These are phyloP conservation scores for Solanum corneliomulleri DNA, from an alignment of 257 asterid species.

Conservation along the genomic window DNA sequence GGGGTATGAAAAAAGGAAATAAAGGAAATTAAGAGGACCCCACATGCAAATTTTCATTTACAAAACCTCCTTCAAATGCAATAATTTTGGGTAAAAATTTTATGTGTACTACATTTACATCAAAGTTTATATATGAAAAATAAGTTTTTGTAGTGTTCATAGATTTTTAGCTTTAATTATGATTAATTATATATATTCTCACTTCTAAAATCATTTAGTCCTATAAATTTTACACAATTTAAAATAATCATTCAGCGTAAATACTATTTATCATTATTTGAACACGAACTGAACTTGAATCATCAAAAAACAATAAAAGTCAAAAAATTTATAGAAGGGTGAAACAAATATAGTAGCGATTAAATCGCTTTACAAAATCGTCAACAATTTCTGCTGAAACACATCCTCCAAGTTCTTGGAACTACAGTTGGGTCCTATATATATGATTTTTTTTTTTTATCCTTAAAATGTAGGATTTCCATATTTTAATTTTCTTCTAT, in stretches of 20 bases:
- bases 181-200: background rate
- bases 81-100: background rate
- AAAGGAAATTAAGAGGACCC: slow-evolving; percentile 27
- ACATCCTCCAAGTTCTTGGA: background rate
- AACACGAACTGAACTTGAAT: too few species aligned
- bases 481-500: background rate
- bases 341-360: background rate
- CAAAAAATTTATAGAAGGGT: too few species aligned
- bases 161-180: background rate
- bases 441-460: background rate
- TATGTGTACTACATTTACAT: background rate
- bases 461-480: slow-evolving; percentile 22
- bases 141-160: background rate
- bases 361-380: background rate
- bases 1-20: background rate
- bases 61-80: background rate
- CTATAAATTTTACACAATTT: background rate
- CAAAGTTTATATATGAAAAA: too few species aligned
- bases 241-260: too few species aligned
- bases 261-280: too few species aligned
- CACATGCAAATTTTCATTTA: slow-evolving; percentile 9
- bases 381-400: slow-evolving; percentile 3
- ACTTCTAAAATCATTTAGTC: background rate
- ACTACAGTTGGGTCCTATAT: background rate
- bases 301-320: background rate